phyloP scores from a whole-genome alignment of 225 moss, liverwort and hornwort species.

The Thuidium tamariscinum region DNA sequence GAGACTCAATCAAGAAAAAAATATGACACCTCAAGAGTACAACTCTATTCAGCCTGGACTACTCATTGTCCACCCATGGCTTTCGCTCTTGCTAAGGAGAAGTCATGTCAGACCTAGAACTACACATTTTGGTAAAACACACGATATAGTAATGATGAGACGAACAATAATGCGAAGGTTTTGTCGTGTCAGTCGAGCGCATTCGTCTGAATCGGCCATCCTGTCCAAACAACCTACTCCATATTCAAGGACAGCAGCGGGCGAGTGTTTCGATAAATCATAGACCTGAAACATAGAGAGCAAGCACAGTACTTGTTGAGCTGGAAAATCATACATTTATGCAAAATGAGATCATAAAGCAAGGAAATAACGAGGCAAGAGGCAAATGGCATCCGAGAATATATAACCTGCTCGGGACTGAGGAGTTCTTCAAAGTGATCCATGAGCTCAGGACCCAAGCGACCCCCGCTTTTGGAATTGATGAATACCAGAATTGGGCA shows the following conservation, averaged over 20 bases:
- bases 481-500: constrained; percentile 47
- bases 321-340: neutral
- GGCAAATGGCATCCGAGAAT: neutral
- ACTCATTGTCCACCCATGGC: neutral
- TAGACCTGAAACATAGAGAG: constrained; percentile 48
- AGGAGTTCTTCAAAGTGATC: constrained; percentile 35
- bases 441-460: constrained; percentile 35
- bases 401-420: constrained; percentile 35
- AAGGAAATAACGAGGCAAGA: neutral
- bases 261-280: constrained; percentile 55
- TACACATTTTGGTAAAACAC: neutral
- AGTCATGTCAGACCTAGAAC: neutral
- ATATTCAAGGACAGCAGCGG: constrained; percentile 46
- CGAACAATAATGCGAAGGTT: constrained; percentile 76
- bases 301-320: neutral
- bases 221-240: constrained; percentile 70
- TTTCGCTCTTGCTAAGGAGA: neutral
- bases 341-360: neutral
- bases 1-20: neutral
- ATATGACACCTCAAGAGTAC: neutral
- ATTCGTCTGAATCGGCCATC: constrained; percentile 52
- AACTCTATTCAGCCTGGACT: neutral
- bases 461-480: constrained; percentile 48
- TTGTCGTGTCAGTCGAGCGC: constrained; percentile 47
- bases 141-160: neutral